These are phyloP conservation scores for Dalbergia cochinchinensis DNA, from an alignment of 306 rosid species.

Conservation along the genomic window DNA sequence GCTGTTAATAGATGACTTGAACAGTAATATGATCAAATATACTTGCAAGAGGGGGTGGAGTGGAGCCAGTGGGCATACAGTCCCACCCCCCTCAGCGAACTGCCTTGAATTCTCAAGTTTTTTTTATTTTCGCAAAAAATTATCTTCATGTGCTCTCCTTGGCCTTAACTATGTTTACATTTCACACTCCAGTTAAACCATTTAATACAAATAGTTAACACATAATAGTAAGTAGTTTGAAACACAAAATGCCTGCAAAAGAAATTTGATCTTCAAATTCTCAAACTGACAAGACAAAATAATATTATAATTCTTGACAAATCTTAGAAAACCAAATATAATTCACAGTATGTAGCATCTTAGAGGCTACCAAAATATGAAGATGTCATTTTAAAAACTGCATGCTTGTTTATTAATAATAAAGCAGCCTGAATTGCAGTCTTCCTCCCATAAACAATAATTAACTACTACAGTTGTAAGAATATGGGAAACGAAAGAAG, in stretches of 20 bases:
- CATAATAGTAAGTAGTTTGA: slow-evolving; percentile 18
- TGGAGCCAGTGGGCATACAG: neutral
- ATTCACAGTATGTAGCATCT: slow-evolving; percentile 22
- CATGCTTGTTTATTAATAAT: slow-evolving; percentile 39
- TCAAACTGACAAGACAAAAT: slow-evolving; percentile 39
- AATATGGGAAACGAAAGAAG: neutral
- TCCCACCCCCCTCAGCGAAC: neutral
- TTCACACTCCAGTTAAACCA: slow-evolving; percentile 7
- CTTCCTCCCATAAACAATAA: slow-evolving; percentile 31
- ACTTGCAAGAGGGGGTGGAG: slow-evolving; percentile 2
- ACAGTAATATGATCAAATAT: slow-evolving; percentile 28
- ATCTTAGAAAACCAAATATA: slow-evolving; percentile 35
- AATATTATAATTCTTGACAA: slow-evolving; percentile 17
- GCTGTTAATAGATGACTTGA: slow-evolving; percentile 25
- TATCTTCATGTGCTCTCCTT: slow-evolving; percentile 11
- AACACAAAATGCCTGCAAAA: slow-evolving; percentile 17
- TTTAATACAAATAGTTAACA: slow-evolving; percentile 10
- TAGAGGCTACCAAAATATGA: slow-evolving; percentile 26
- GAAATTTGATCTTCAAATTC: slow-evolving; percentile 9
- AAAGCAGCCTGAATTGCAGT: slow-evolving; percentile 28
- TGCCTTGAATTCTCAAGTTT: slow-evolving; percentile 10
- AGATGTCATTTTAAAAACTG: neutral
- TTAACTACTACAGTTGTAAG: slow-evolving; percentile 7
- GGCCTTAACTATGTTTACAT: slow-evolving; percentile 14
- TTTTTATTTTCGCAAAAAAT: neutral